Evolutionary conservation across 2,329 filamentous ascomycete species (phyloP), one percentile per base, ranked within the genome.

Genomic region (Stachybotrys elegans): DNA sequence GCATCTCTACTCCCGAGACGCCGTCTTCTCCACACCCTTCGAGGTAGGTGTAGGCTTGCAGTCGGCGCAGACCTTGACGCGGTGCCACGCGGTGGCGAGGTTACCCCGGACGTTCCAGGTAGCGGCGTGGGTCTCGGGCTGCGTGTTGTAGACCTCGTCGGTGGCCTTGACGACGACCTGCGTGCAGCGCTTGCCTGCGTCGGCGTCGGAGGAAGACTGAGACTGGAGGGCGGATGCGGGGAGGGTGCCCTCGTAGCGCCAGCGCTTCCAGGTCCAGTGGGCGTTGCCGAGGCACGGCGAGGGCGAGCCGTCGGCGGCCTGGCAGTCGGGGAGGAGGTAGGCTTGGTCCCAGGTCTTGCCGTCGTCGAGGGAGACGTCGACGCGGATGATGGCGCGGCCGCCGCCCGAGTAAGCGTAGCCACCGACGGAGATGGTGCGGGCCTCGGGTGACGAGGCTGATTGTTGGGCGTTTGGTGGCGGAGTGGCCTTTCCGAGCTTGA

Each of bases 321-420:
- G 54, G 47, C 69, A 67, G 52, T 80, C 76, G 42, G 76, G 70
- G 2, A 82, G 58, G 20, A 85, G 69, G 42, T 71, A 62, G 7
- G 83, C 83, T 54, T 85, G 80, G 43, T 77, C 72, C 83, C 83
- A 86, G 2, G 73, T 78, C 44, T 66, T 68, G 31, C 83, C 83
- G 20, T 76, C 78, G 55, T 87, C 82, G 22, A 81, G 65, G 46
- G 76, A 81, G 23, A 86, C 67, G 51, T 87, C 83, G 4, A 87
- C 82, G n/a, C 83, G 76, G 37, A 82, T 72, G 49, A 86, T 81
- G 56, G 72, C 72, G 23, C 79, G 73, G 2, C 83, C 83, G 36
- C 83, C 83, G 22, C 83, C 83, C 1, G 80, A 82, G 56, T 83
- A 84, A 2, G 83, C 83, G 57, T 84, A 87, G 1, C 83, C 83